Evolutionary conservation across 2,329 filamentous ascomycete genomes (phyloP).

Genomic region (Cladosporium sp.): DNA sequence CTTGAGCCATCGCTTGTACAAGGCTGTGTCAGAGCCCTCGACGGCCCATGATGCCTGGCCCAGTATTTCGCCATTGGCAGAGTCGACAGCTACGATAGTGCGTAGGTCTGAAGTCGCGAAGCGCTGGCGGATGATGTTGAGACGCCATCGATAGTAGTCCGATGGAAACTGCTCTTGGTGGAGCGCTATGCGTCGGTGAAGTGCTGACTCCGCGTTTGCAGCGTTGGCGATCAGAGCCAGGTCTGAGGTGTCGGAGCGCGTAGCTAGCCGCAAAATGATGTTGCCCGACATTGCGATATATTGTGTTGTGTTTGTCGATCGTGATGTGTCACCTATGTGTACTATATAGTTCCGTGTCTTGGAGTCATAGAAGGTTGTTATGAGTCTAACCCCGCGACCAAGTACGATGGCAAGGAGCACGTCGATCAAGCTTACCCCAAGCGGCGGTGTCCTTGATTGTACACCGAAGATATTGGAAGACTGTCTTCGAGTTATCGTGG

Average conservation of each 20-base stretch:
- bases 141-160: conserved; percentile 4
- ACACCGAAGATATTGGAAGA: neutral
- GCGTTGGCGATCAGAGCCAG: neutral
- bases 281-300: neutral
- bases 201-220: neutral
- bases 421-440: neutral
- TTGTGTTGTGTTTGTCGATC: neutral
- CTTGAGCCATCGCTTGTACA: neutral
- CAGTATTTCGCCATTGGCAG: neutral
- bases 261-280: neutral
- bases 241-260: conserved; percentile 6
- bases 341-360: neutral
- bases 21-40: neutral
- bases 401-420: neutral
- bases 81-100: conserved; percentile 1
- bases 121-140: conserved; percentile 9
- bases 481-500: neutral
- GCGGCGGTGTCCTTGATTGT: neutral
- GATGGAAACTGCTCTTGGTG: neutral
- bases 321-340: neutral
- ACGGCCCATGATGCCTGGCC: conserved; percentile 3
- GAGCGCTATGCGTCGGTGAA: conserved; percentile 2
- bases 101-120: conserved; percentile 1
- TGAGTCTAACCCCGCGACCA: neutral
- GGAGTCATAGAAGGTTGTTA: neutral